These are phyloP conservation scores for Lindgomyces ingoldianus DNA, from an alignment of 495 filamentous ascomycete species.

Conservation along the genomic window DNA sequence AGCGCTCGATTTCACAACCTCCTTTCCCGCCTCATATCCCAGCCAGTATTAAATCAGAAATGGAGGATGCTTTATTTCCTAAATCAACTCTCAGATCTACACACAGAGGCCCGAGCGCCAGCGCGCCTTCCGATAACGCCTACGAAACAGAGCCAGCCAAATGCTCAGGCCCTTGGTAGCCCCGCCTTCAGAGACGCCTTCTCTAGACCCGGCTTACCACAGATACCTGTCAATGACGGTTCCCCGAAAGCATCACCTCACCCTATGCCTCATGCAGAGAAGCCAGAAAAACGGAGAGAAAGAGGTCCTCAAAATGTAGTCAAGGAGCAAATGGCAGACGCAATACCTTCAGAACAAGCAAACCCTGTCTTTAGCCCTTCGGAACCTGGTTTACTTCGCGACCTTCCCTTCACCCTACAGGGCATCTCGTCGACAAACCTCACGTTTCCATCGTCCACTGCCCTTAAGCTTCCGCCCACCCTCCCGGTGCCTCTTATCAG, in stretches of 20 bases:
- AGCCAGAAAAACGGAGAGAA: slow-evolving; percentile 67
- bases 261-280: slow-evolving; percentile 13
- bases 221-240: slow-evolving; percentile 43
- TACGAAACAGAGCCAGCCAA: slow-evolving; percentile 23
- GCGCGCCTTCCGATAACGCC: slow-evolving; percentile 12
- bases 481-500: slow-evolving; percentile 84
- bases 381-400: slow-evolving; percentile 79
- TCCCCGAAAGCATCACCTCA: slow-evolving; percentile 22
- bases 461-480: slow-evolving; percentile 70
- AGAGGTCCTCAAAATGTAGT: slow-evolving; percentile 63
- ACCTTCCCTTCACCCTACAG: slow-evolving; percentile 92
- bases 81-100: slow-evolving; percentile 67
- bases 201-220: slow-evolving; percentile 54
- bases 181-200: slow-evolving; percentile 57
- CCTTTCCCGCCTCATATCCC: slow-evolving; percentile 80
- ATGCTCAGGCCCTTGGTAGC: slow-evolving; percentile 16
- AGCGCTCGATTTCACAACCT: slow-evolving; percentile 86
- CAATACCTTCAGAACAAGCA: slow-evolving; percentile 2
- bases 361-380: slow-evolving; percentile 31
- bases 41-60: slow-evolving; percentile 91
- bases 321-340: slow-evolving; percentile 51
- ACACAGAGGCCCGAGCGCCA: not conserved
- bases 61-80: slow-evolving; percentile 94
- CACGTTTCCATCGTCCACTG: slow-evolving; percentile 65
- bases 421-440: slow-evolving; percentile 86